Evolutionary conservation across 1,139 yeast genomes (phyloP).

Genomic region (Suhomyces bolitotheri): DNA sequence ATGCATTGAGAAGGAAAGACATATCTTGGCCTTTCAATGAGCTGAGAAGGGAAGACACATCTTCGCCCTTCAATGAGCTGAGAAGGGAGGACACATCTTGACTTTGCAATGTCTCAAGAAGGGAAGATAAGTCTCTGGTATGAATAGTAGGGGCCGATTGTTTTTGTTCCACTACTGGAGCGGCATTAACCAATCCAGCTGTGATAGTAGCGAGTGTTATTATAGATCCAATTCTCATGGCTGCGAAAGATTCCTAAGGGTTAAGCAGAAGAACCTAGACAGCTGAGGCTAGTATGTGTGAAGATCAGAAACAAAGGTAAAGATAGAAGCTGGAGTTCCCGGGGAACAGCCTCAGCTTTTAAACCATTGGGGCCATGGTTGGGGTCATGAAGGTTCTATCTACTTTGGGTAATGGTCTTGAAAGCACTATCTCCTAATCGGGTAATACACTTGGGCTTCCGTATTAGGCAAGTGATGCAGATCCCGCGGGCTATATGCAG

Average conservation of each 20-base stretch:
- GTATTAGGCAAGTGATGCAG: constrained; percentile 13
- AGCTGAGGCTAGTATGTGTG: too few relatives aligned
- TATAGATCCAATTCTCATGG: constrained; percentile 20
- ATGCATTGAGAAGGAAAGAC: too few relatives aligned
- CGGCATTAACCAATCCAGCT: constrained; percentile 15
- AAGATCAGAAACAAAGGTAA: not conserved
- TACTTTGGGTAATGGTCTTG: constrained; percentile 3
- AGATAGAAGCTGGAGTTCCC: not conserved
- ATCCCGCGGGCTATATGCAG: constrained; percentile 1
- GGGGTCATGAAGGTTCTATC: not conserved
- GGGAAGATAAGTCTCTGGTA: constrained; percentile 6
- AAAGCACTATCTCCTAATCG: constrained; percentile 7
- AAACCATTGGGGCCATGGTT: constrained; percentile 1
- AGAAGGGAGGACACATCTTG: too few relatives aligned
- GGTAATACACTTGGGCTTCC: constrained; percentile 15
- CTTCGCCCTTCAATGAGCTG: too few relatives aligned
- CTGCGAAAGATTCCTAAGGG: constrained; percentile 12
- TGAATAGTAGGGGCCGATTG: not conserved
- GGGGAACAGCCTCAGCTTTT: too few relatives aligned
- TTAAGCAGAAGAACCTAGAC: too few relatives aligned
- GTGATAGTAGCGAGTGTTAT: constrained; percentile 18
- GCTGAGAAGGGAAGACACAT: too few relatives aligned
- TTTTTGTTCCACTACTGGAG: constrained; percentile 6
- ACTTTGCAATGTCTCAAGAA: too few relatives aligned
- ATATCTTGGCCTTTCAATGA: too few relatives aligned